phyloP scores from a whole-genome alignment of 2,329 filamentous ascomycete species.

The Hypomyces rosellus region DNA sequence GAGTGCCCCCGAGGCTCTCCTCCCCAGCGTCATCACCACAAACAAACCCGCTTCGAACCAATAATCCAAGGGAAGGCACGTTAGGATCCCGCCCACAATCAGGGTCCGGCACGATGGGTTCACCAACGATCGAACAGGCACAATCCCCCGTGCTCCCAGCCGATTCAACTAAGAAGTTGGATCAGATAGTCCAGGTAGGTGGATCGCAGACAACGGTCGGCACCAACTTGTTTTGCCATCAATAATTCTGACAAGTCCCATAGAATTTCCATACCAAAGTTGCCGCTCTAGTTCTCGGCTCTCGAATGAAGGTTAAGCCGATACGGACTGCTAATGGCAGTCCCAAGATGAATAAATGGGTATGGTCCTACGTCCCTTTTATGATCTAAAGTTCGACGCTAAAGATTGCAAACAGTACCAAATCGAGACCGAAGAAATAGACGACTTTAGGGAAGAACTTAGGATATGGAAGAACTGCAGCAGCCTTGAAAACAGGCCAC shows the following conservation, averaged over 20 bases:
- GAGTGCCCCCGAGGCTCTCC: slow-evolving; percentile 64
- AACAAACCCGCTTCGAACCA: slow-evolving; percentile 47
- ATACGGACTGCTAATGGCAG: slow-evolving; percentile 33
- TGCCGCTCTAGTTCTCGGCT: slow-evolving; percentile 75
- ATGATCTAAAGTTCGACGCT: background rate
- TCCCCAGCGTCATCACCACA: slow-evolving; percentile 67
- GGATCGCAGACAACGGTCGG: background rate
- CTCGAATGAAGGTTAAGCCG: slow-evolving; percentile 64
- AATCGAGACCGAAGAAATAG: slow-evolving; percentile 87
- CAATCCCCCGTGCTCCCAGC: slow-evolving; percentile 45
- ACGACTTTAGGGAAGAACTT: slow-evolving; percentile 77
- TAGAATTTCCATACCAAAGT: slow-evolving; percentile 92
- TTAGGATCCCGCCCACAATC: slow-evolving; percentile 35
- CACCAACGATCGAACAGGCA: slow-evolving; percentile 42
- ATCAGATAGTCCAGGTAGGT: slow-evolving; percentile 83
- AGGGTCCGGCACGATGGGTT: slow-evolving; percentile 37
- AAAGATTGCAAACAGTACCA: slow-evolving; percentile 63
- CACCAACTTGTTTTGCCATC: background rate
- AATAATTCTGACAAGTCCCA: background rate
- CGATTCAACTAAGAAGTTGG: slow-evolving; percentile 72
- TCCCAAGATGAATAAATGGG: slow-evolving; percentile 78
- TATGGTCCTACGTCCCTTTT: slow-evolving; percentile 35
- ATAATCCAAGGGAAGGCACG: slow-evolving; percentile 63
- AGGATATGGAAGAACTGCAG: slow-evolving; percentile 76
- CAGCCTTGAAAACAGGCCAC: slow-evolving; percentile 68